Base-by-base conservation (phyloP, 2,329 filamentous ascomycete species). In the Monascus ruber region DNA sequence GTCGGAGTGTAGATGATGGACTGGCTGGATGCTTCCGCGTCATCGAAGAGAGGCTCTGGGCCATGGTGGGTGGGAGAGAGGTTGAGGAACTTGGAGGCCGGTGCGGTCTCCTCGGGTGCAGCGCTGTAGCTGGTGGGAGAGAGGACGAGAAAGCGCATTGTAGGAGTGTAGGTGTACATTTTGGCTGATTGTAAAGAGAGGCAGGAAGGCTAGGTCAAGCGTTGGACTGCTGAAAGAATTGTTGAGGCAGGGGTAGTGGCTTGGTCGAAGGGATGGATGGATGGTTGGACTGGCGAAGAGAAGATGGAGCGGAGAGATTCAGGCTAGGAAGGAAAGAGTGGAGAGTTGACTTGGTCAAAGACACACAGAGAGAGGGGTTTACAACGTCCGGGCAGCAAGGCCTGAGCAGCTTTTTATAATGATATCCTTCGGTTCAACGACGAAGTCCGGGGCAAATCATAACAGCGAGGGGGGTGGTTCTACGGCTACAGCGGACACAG, bases 101-200 rank as follows among this genome's bases (percentile, higher is more conserved):
- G 43, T 24, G 17, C 7, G 6, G 34, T 9, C 26, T 17, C 9
- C 6, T 24, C 5, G 24, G 29, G 24, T 24, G 5, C 10, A 5
- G 10, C 27, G 38, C 47, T 35, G 31, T 47, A 47, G 1, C 38
- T 42, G 28, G 39, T 27, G 34, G 48, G 48, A 35, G 51, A 54
- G 39, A 55, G 52, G 28, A 59, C 49, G 42, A 59, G 51, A 47
- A 58, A 59, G 38, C 53, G 52, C 46, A 45, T 40, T 42, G 52
- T 48, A 40, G 55, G 46, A 39, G 55, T 54, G 39, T 48, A 34
- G 45, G 54, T 47, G 43, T 52, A 54, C 56, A 59, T 59, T 43
- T 42, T 58, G 28, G 28, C 3, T 29, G 28, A 29, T 29, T 29
- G 10, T 6, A 2, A 10, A 29, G 11, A 35, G 11, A 3, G 4